A percentile compares a stretch with the other conserved stretches of the same genome.
Conservation (phyloP, 345 rosid species). For the Hibiscus tridactylites region DNA sequence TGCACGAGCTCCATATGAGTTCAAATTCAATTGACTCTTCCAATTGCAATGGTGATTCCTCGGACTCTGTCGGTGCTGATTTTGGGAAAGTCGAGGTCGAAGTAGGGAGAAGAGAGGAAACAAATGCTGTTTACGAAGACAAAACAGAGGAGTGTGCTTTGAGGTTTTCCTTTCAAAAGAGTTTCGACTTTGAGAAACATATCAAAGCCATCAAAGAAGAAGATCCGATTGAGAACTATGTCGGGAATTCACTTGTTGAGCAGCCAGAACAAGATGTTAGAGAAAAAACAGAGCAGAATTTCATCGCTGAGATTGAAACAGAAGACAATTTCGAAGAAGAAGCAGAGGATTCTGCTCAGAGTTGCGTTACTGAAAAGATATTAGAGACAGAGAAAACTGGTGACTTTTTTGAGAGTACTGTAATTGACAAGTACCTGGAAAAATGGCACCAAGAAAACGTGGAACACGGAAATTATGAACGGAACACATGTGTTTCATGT, state of each 20-base stretch:
- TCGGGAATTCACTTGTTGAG: neutral
- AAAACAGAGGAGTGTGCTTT: slow-evolving; percentile 8
- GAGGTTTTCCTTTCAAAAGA: slow-evolving; percentile 4
- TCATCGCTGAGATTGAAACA: neutral
- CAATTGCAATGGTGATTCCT: neutral
- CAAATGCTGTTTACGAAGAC: slow-evolving; percentile 11
- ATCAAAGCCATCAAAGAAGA: neutral
- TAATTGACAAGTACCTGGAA: neutral
- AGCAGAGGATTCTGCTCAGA: neutral
- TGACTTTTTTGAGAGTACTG: neutral
- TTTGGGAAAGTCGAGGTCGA: neutral
- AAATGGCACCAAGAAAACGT: neutral
- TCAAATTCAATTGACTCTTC: neutral
- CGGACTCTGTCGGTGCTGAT: slow-evolving; percentile 1
- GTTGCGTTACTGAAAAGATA: neutral
- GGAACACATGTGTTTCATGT: neutral
- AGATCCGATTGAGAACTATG: neutral
- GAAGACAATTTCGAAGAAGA: neutral
- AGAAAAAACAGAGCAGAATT: neutral
- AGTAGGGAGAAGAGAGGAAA: slow-evolving; percentile 3
- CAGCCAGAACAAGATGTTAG: neutral
- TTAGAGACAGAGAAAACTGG: neutral
- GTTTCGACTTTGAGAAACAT: neutral
- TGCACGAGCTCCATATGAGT: slow-evolving; percentile 27
- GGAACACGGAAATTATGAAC: slow-evolving; percentile 12